Conservation (phyloP, 2,329 filamentous ascomycete genomes). For the Ophiostoma novo-ulmi region DNA sequence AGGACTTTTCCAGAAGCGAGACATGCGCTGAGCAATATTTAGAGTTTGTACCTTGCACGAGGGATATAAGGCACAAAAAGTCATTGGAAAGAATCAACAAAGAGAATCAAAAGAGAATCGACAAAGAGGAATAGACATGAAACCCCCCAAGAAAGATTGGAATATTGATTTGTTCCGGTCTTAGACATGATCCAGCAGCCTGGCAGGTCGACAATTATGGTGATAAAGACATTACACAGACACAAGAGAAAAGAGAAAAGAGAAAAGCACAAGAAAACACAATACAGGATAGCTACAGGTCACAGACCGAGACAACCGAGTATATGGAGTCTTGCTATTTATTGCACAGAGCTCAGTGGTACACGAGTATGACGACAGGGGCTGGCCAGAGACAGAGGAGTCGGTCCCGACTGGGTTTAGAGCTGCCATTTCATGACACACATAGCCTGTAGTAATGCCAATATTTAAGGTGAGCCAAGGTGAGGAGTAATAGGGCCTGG, state of each 20-base stretch:
- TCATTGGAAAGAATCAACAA: too few relatives aligned
- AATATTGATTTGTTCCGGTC: constrained; percentile 11
- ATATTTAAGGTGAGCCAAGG: constrained; percentile 5
- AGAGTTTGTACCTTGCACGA: not conserved
- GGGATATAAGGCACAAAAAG: not conserved
- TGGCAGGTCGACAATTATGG: not conserved
- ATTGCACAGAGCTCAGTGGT: not conserved
- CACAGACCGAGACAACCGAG: constrained; percentile 13
- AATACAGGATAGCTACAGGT: constrained; percentile 2
- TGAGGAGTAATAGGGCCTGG: not conserved
- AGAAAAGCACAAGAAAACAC: not conserved
- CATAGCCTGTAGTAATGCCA: not conserved
- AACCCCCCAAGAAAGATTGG: not conserved
- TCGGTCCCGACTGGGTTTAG: not conserved
- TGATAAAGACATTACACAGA: not conserved
- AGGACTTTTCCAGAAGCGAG: not conserved
- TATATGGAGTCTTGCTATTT: not conserved
- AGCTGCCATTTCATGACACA: not conserved
- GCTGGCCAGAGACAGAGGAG: not conserved
- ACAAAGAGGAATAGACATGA: not conserved
- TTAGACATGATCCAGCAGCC: constrained; percentile 1
- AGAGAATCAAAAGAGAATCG: too few relatives aligned
- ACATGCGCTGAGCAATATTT: constrained; percentile 11
- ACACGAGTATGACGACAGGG: constrained; percentile 4
- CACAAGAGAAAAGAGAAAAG: not conserved